Evolutionary conservation across 306 rosid genomes (phyloP).

Genomic region (cucumber (Cucumis sativus)): Cucumber_9930_V3 NC_026660.2:16732501-16733000

Average conservation of each 20-base stretch:
- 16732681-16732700: conserved; percentile 23
- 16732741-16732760: not conserved
- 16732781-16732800: not conserved
- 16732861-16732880: not conserved
- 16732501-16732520: conserved; percentile 25
- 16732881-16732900: not conserved
- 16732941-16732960: not conserved
- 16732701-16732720: not conserved
- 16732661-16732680: conserved; percentile 58
- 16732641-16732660: conserved; percentile 61
- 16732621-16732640: conserved; percentile 59
- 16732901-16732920: not conserved
- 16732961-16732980: not conserved
- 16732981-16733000: conserved; percentile 38
- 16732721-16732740: too few relatives aligned
- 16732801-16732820: not conserved
- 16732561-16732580: conserved; percentile 39
- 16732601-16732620: conserved; percentile 39
- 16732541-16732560: conserved; percentile 80
- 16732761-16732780: not conserved
- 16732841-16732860: not conserved
- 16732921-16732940: not conserved
- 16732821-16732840: not conserved
- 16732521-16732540: conserved; percentile 35
- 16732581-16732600: conserved; percentile 74